phyloP scores from a whole-genome alignment of 2,329 filamentous ascomycete species.

The Lachnellula hyalina region DNA sequence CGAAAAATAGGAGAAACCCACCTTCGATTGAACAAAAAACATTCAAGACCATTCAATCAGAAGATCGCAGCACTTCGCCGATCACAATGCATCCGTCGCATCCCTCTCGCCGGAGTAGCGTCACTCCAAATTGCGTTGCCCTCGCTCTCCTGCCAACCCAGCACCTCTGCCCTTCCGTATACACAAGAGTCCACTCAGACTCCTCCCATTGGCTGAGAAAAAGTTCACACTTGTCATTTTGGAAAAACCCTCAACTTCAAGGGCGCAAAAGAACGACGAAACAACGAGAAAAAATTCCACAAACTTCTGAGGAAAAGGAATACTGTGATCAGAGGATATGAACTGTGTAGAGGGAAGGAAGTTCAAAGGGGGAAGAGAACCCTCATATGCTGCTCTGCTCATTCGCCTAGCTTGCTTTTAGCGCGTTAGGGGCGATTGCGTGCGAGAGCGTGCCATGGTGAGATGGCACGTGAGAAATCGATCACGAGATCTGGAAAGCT shows the following conservation, averaged over 20 bases:
- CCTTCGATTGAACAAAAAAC: not conserved
- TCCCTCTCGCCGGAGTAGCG: not conserved
- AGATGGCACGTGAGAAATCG: no score
- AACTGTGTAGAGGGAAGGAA: slow-evolving; percentile 1
- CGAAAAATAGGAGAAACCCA: not conserved
- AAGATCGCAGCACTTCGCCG: not conserved
- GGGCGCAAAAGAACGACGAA: slow-evolving; percentile 11
- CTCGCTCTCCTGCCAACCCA: slow-evolving; percentile 12
- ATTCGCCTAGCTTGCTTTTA: slow-evolving; percentile 12
- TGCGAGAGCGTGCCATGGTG: slow-evolving; percentile 5
- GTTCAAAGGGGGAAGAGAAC: slow-evolving; percentile 3
- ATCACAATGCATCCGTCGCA: not conserved
- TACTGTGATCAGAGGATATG: not conserved
- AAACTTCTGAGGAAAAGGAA: slow-evolving; percentile 9
- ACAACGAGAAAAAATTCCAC: slow-evolving; percentile 9
- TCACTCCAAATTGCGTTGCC: slow-evolving; percentile 35
- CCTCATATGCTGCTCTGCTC: not conserved
- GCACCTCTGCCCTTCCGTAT: slow-evolving; percentile 1
- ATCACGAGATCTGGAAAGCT: no score
- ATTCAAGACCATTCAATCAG: not conserved
- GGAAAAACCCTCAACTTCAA: slow-evolving; percentile 4
- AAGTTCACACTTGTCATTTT: slow-evolving; percentile 7
- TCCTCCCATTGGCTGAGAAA: slow-evolving; percentile 12
- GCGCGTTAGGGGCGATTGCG: slow-evolving; percentile 19
- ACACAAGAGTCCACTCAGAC: slow-evolving; percentile 9